Percentiles rank a stretch among this genome's conserved stretches.
Evolutionary conservation across 202 grass and related monocot species (phyloP).

Genomic region (Schoenoplectus tabernaemontani): DNA sequence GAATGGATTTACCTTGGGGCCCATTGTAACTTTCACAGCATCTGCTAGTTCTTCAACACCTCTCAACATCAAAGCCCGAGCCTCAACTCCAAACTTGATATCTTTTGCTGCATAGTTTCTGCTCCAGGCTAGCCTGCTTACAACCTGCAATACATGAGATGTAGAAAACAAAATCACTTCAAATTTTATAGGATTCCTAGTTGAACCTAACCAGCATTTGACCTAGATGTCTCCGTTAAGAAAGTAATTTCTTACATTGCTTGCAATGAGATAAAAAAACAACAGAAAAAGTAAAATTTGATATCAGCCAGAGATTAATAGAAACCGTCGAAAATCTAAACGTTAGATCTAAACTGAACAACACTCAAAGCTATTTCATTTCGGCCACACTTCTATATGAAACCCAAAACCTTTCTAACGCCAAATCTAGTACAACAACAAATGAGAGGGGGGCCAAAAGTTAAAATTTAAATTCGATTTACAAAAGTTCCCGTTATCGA

Average conservation of each 20-base stretch:
- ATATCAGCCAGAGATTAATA: too few species aligned
- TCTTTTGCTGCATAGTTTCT: slow-evolving; percentile 96
- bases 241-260: not conserved
- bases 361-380: not conserved
- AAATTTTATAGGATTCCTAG: not conserved
- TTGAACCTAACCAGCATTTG: not conserved
- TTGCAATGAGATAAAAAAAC: too few species aligned
- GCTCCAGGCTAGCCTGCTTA: slow-evolving; percentile 69
- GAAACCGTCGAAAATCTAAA: not conserved
- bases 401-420: not conserved
- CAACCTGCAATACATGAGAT: slow-evolving; percentile 40
- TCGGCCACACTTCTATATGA: not conserved
- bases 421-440: not conserved
- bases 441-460: not conserved
- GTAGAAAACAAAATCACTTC: not conserved
- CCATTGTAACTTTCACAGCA: slow-evolving; percentile 97
- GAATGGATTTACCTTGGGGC: slow-evolving; percentile 62
- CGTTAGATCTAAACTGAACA: not conserved
- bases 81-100: slow-evolving; percentile 94
- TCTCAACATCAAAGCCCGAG: slow-evolving; percentile 85
- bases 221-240: not conserved
- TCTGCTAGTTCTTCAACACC: slow-evolving; percentile 89
- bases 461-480: not conserved
- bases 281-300: too few species aligned
- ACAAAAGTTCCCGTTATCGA: not conserved